Evolutionary conservation across 257 asterid genomes (phyloP), one percentile per base, ranked within the genome.

Genomic region (Przewalskia tangutica): DNA sequence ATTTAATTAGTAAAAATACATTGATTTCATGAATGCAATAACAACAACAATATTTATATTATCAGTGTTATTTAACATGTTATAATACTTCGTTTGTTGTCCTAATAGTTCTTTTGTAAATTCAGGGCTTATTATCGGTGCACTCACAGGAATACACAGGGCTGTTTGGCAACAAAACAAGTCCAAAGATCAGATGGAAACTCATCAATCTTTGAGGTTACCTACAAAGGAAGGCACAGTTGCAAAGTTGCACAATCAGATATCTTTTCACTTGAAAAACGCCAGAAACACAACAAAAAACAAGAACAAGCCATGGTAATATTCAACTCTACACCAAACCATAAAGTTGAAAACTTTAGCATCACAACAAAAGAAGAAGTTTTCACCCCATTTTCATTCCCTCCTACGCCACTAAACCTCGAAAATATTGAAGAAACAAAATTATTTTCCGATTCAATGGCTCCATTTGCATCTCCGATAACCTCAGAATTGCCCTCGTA

Each of bases 71-170:
- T 55, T 55, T 55, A 63, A 59, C 34, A 0, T 59, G 13, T 59
- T 18, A 1, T 59, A 8, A 18, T 18, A 59, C 5, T 4, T 64
- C 11, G 10, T 63, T 10, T 64, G 77, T 70, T 42, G 38, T 6
- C 18, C 51, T 68, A n/a, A 40, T 68, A 0, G 16, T 10, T 5
- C 1, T 11, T 46, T 48, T 34, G 80, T 6, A 8, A 14, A 82
- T 14, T 48, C 91, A 95, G 98, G 86, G 94, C 97, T 0, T 95
- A 95, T 65, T 95, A 93, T 38, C 65, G 98, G 70, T 95, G 98
- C 89, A 93, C 97, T 36, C 95, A 93, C 84, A 91, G 91, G 32
- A 71, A 89, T 36, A 86, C 97, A 4, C 94, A 93, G 81, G 97
- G 97, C 3, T 95, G 98, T 82, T 56, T 89, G 83, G 98, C 98